Evolutionary conservation across 805 yeast genomes (phyloP).

Genomic region (Candida quercuum): DNA sequence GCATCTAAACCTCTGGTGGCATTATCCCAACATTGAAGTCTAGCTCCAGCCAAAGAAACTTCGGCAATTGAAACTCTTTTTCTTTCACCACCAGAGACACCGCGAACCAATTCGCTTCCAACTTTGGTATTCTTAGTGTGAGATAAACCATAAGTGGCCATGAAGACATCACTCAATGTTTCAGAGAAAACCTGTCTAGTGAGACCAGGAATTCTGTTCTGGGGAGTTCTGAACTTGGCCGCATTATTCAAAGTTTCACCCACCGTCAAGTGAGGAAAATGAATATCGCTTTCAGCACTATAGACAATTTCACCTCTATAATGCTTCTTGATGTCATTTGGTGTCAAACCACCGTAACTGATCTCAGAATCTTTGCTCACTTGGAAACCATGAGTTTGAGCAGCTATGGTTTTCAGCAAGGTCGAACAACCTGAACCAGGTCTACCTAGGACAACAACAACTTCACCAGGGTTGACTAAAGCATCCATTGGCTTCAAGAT

Average conservation of each 20-base stretch:
- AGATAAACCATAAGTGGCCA: slow-evolving; percentile 40
- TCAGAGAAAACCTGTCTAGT: slow-evolving; percentile 48
- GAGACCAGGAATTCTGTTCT: slow-evolving; percentile 55
- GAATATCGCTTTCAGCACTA: slow-evolving; percentile 66
- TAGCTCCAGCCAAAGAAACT: slow-evolving; percentile 41
- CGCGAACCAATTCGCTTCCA: slow-evolving; percentile 58
- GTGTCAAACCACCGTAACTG: slow-evolving; percentile 51
- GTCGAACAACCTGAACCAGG: slow-evolving; percentile 79
- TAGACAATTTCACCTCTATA: slow-evolving; percentile 67
- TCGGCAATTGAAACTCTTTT: slow-evolving; percentile 67
- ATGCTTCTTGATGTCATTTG: slow-evolving; percentile 42
- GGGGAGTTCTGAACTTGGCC: slow-evolving; percentile 56
- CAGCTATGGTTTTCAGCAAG: slow-evolving; percentile 51
- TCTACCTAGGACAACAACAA: slow-evolving; percentile 66
- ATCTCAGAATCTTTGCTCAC: slow-evolving; percentile 41
- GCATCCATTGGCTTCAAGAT: slow-evolving; percentile 64
- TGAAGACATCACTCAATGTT: slow-evolving; percentile 46
- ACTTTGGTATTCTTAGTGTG: slow-evolving; percentile 59
- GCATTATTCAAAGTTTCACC: slow-evolving; percentile 61
- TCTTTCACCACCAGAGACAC: slow-evolving; percentile 69
- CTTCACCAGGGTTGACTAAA: slow-evolving; percentile 52
- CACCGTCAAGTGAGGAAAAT: slow-evolving; percentile 65
- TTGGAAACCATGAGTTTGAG: slow-evolving; percentile 56
- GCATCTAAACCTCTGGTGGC: slow-evolving; percentile 59
- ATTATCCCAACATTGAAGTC: slow-evolving; percentile 47